phyloP scores from a whole-genome alignment of 140 eudicot species.

The Cichorium intybus region DNA sequence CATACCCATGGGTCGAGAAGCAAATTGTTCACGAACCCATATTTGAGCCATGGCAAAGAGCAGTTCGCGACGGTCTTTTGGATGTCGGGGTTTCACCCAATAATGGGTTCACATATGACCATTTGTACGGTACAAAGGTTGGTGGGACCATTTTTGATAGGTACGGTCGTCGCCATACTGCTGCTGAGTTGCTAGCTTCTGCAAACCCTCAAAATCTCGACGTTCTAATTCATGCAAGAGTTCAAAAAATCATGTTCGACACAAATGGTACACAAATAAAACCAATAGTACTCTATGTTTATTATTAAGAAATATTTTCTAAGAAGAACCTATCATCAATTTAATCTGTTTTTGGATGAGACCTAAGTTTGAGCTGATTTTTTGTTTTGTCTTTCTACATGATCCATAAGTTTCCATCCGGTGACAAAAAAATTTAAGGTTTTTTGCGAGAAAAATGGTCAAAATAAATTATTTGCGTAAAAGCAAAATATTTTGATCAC shows the following conservation, averaged over 20 bases:
- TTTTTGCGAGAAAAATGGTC: too few species aligned
- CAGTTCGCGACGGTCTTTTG: slow-evolving; percentile 67
- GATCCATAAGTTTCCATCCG: too few species aligned
- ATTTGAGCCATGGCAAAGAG: slow-evolving; percentile 69
- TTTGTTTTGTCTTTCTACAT: too few species aligned
- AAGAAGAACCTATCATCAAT: too few species aligned
- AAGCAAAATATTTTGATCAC: too few species aligned
- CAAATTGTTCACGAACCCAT: slow-evolving; percentile 68
- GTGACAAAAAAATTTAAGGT: too few species aligned
- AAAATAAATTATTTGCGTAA: too few species aligned
- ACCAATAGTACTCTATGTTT: not conserved
- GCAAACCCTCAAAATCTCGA: slow-evolving; percentile 61
- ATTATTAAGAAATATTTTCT: too few species aligned
- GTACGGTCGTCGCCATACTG: slow-evolving; percentile 74
- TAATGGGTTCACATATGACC: slow-evolving; percentile 92
- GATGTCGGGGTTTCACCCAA: slow-evolving; percentile 77
- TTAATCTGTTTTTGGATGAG: too few species aligned
- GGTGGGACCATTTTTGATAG: slow-evolving; percentile 92
- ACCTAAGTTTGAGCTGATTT: too few species aligned
- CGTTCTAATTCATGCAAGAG: slow-evolving; percentile 73
- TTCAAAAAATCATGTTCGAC: slow-evolving; percentile 68
- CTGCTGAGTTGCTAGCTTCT: slow-evolving; percentile 80
- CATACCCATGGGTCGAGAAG: slow-evolving; percentile 90
- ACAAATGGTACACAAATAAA: slow-evolving; percentile 42
- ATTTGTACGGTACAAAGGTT: slow-evolving; percentile 85